phyloP scores from a whole-genome alignment of 2,329 filamentous ascomycete genomes.

The Alternaria sp. region DNA sequence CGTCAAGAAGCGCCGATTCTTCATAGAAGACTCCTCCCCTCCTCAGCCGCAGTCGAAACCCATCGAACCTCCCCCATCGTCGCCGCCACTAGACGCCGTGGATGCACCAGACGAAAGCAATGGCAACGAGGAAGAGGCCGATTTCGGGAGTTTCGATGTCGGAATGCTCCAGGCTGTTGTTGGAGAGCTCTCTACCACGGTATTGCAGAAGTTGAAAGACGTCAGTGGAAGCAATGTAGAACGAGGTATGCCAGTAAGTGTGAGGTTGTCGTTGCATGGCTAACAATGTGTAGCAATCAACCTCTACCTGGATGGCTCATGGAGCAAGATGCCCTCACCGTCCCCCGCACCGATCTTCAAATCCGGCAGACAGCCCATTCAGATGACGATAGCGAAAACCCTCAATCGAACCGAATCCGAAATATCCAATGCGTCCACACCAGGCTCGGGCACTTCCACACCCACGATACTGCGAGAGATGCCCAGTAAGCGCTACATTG shows the following conservation, averaged over 20 bases:
- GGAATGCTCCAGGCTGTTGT: conserved; percentile 63
- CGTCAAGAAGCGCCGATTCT: conserved; percentile 68
- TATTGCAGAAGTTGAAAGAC: conserved; percentile 56
- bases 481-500: conserved; percentile 76
- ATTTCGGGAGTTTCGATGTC: conserved; percentile 57
- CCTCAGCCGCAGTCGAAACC: conserved; percentile 19
- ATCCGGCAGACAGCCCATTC: conserved; percentile 23
- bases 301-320: conserved; percentile 69
- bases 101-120: conserved; percentile 9
- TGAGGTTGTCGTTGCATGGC: neutral
- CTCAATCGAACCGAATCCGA: conserved; percentile 37
- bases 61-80: conserved; percentile 37
- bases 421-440: conserved; percentile 28
- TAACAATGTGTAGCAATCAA: conserved; percentile 60
- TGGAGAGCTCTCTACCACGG: conserved; percentile 57
- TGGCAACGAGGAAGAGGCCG: conserved; percentile 12
- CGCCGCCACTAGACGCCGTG: conserved; percentile 31
- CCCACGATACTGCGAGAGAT: conserved; percentile 46
- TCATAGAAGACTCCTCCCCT: conserved; percentile 58
- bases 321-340: conserved; percentile 51
- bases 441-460: conserved; percentile 25
- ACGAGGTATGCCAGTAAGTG: conserved; percentile 44
- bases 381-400: conserved; percentile 30
- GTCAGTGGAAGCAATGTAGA: conserved; percentile 62
- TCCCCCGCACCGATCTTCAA: conserved; percentile 23